Evolutionary conservation across 768 basidiomycete genomes (phyloP).

Genomic region (Dictyophora rubrovolvata): DNA sequence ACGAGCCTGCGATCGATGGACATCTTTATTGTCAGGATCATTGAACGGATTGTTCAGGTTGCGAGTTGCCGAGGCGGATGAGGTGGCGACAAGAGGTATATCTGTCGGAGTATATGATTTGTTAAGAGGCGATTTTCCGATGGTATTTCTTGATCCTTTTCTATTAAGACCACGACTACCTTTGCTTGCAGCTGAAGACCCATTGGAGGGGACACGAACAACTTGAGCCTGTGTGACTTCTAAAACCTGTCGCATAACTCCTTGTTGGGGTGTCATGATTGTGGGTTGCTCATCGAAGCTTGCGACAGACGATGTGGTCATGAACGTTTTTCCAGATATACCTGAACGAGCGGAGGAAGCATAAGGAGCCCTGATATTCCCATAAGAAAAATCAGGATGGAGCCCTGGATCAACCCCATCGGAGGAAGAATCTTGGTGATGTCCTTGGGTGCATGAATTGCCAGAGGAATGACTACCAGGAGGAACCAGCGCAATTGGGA

Average conservation of each 20-base stretch:
- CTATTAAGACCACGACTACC: not conserved
- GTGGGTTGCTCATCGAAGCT: slow-evolving; percentile 75
- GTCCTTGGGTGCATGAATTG: slow-evolving; percentile 41
- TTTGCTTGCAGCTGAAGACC: slow-evolving; percentile 15
- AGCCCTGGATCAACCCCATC: slow-evolving; percentile 32
- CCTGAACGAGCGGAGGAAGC: slow-evolving; percentile 47
- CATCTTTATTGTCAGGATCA: not conserved
- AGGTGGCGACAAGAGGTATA: slow-evolving; percentile 18
- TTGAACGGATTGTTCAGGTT: slow-evolving; percentile 7
- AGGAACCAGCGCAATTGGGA: slow-evolving; percentile 73
- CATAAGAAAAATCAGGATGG: slow-evolving; percentile 19
- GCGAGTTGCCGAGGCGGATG: slow-evolving; percentile 28
- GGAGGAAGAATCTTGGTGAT: slow-evolving; percentile 47
- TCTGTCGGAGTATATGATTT: slow-evolving; percentile 10
- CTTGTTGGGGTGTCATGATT: slow-evolving; percentile 62
- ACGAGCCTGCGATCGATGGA: not conserved
- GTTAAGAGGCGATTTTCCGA: slow-evolving; percentile 6
- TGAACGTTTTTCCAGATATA: slow-evolving; percentile 52
- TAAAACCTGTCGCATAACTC: slow-evolving; percentile 54
- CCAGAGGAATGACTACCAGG: slow-evolving; percentile 29
- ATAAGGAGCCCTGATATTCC: slow-evolving; percentile 12
- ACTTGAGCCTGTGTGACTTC: slow-evolving; percentile 75
- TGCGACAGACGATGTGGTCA: slow-evolving; percentile 64
- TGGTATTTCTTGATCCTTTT: not conserved
- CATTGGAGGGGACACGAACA: slow-evolving; percentile 40